Conservation (phyloP, 2,329 filamentous ascomycete species). For the Penicillium sp. region DNA sequence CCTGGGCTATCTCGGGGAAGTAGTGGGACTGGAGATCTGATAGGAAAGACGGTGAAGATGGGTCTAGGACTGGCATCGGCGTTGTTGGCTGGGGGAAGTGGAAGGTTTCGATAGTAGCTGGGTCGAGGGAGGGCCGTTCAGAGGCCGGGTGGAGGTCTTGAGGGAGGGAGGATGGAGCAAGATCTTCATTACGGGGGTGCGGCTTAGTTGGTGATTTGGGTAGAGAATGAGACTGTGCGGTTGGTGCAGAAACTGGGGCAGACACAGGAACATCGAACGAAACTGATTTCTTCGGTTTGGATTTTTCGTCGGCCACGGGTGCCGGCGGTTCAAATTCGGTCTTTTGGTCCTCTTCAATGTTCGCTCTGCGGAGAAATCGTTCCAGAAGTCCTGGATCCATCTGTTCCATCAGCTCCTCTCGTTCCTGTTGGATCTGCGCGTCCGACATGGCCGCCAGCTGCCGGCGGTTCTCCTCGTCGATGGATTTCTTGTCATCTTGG, state of each 20-base stretch:
- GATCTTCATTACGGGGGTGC: constrained; percentile 31
- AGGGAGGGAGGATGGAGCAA: constrained; percentile 35
- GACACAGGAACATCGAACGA: constrained; percentile 24
- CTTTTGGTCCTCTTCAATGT: constrained; percentile 61
- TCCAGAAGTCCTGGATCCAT: constrained; percentile 75
- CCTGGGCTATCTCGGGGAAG: constrained; percentile 82
- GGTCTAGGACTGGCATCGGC: constrained; percentile 71
- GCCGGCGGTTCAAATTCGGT: constrained; percentile 5
- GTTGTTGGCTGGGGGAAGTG: constrained; percentile 48
- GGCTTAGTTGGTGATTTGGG: constrained; percentile 6
- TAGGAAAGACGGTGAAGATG: constrained; percentile 78
- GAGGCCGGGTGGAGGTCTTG: constrained; percentile 42
- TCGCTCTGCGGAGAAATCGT: constrained; percentile 71
- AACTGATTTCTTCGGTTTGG: constrained; percentile 33
- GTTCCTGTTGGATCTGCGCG: constrained; percentile 76
- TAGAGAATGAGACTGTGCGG: constrained; percentile 4
- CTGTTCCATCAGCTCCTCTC: constrained; percentile 73
- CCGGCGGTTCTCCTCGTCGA: constrained; percentile 78
- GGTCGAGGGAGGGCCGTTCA: constrained; percentile 34
- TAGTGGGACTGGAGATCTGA: constrained; percentile 84
- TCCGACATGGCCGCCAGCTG: constrained; percentile 74
- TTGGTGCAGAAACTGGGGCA: constrained; percentile 4
- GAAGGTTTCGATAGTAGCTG: constrained; percentile 28
- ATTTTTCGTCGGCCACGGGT: neutral
- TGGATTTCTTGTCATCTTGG: constrained; percentile 63